A percentile compares a stretch with the other conserved stretches of the same genome.
These are phyloP conservation scores for Tephrocybe sp. DNA, from an alignment of 768 basidiomycete species.

Conservation along the genomic window DNA sequence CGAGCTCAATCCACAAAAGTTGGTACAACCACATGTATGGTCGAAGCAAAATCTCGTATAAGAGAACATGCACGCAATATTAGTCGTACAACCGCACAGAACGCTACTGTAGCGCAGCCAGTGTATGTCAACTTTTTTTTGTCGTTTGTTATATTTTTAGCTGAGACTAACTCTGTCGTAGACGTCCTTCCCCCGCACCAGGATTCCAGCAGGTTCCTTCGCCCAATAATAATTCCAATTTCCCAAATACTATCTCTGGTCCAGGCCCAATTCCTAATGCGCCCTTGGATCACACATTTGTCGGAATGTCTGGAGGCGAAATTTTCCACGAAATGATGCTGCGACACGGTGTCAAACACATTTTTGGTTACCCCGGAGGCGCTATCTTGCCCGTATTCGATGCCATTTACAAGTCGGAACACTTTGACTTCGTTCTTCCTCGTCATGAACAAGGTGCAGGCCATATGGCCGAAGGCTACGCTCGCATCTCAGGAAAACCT, in stretches of 20 bases:
- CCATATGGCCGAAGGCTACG: constrained; percentile 99
- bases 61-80: constrained; percentile 74
- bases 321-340: constrained; percentile 99
- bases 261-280: constrained; percentile 41
- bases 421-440: constrained; percentile 94
- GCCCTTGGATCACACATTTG: constrained; percentile 77
- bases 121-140: constrained; percentile 38
- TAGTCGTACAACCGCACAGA: constrained; percentile 60
- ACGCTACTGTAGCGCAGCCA: constrained; percentile 59
- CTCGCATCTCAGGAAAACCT: constrained; percentile 94
- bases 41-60: constrained; percentile 81
- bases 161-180: constrained; percentile 21
- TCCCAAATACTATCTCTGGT: constrained; percentile 29
- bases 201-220: constrained; percentile 42
- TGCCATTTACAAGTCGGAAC: constrained; percentile 93
- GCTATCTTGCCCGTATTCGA: constrained; percentile 99
- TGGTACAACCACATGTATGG: constrained; percentile 42
- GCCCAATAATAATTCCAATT: constrained; percentile 31
- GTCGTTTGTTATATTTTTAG: constrained; percentile 9
- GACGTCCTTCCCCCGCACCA: constrained; percentile 64
- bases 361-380: constrained; percentile 98
- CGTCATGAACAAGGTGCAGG: constrained; percentile 98
- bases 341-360: constrained; percentile 90
- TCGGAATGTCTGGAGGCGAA: constrained; percentile 93
- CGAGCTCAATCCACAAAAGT: constrained; percentile 52